Conservation (phyloP, 345 rosid species). For the Psidium guajava region DNA sequence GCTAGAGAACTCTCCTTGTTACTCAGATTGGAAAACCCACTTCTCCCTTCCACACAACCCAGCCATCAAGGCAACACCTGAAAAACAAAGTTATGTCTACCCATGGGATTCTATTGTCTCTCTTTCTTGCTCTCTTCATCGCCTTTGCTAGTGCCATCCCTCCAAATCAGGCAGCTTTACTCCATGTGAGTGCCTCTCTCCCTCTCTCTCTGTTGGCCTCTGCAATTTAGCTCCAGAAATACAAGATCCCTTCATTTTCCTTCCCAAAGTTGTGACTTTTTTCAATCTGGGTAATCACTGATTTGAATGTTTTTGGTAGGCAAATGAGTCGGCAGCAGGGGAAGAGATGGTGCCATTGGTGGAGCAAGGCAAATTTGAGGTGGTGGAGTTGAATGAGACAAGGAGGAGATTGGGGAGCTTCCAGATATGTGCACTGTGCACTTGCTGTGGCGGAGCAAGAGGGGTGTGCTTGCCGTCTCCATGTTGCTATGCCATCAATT, state of each 20-base stretch:
- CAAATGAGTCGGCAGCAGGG: constrained; percentile 22
- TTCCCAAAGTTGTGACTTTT: constrained; percentile 16
- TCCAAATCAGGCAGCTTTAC: constrained; percentile 16
- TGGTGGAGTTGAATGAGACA: constrained; percentile 61
- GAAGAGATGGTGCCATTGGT: constrained; percentile 23
- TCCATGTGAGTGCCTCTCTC: constrained; percentile 28
- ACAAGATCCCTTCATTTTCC: background rate
- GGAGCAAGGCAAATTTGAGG: constrained; percentile 33
- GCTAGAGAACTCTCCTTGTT: background rate
- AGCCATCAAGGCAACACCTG: background rate
- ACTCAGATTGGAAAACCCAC: background rate
- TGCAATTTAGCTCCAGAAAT: background rate
- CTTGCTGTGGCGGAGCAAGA: constrained; percentile 89
- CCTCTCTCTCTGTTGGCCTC: background rate
- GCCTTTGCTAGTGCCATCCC: constrained; percentile 8
- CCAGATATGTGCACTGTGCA: constrained; percentile 86
- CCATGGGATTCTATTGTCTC: constrained; percentile 13
- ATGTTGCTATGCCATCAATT: constrained; percentile 92
- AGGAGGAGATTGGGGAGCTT: constrained; percentile 79
- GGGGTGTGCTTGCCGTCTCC: constrained; percentile 81
- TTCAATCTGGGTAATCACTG: background rate
- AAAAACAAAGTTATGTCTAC: constrained; percentile 8
- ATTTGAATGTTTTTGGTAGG: background rate
- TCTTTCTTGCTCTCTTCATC: constrained; percentile 18
- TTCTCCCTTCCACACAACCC: background rate